A percentile compares a stretch with the other conserved stretches of the same genome.
Conservation (phyloP, 805 yeast species). For the Metschnikowia anglica region DNA sequence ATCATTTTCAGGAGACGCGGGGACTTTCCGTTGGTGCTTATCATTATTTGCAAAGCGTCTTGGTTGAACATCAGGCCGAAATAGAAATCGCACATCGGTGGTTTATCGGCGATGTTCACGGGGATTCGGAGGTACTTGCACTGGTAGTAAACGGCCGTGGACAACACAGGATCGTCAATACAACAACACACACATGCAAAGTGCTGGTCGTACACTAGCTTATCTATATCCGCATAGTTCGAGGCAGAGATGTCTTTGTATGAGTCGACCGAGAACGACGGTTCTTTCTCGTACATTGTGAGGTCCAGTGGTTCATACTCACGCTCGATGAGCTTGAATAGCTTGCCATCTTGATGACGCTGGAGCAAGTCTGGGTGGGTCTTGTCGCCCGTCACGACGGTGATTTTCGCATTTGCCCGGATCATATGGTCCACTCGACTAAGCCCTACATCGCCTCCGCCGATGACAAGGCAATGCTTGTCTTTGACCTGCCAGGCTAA, state of each 20-base stretch:
- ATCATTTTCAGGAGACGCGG: slow-evolving; percentile 65
- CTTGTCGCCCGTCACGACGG: slow-evolving; percentile 52
- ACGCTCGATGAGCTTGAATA: slow-evolving; percentile 43
- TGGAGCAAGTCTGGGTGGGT: slow-evolving; percentile 31
- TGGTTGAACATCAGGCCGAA: slow-evolving; percentile 76
- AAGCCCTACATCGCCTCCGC: slow-evolving; percentile 77
- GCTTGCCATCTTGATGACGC: slow-evolving; percentile 36
- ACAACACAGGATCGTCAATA: slow-evolving; percentile 64
- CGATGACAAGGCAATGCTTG: slow-evolving; percentile 67
- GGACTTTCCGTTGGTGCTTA: slow-evolving; percentile 78
- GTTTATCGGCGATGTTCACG: slow-evolving; percentile 82
- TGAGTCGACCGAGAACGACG: slow-evolving; percentile 12
- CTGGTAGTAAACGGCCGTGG: slow-evolving; percentile 55
- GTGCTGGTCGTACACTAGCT: slow-evolving; percentile 34
- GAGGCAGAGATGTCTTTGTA: slow-evolving; percentile 11
- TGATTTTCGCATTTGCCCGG: slow-evolving; percentile 67
- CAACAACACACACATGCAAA: slow-evolving; percentile 74
- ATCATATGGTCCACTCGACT: slow-evolving; percentile 66
- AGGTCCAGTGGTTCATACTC: slow-evolving; percentile 50
- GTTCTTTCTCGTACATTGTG: slow-evolving; percentile 44
- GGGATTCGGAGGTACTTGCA: slow-evolving; percentile 48
- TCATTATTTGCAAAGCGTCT: slow-evolving; percentile 76
- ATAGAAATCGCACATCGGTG: slow-evolving; percentile 80
- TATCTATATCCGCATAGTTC: slow-evolving; percentile 31
- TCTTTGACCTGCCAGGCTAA: slow-evolving; percentile 74